Conservation (phyloP, 805 yeast genomes). For the Ascoidea rubescens region DNA sequence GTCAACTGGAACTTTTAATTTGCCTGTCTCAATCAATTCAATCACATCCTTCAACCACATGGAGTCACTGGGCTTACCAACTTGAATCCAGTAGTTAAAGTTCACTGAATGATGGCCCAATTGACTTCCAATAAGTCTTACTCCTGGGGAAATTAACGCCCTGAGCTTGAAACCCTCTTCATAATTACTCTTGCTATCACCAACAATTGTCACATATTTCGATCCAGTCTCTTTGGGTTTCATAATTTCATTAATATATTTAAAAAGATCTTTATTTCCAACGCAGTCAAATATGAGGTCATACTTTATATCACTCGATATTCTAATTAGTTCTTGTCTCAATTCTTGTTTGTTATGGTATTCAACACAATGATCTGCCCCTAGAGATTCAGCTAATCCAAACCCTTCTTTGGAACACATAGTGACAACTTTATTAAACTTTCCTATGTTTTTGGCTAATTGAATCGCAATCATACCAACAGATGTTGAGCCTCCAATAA, state of each 20-base stretch:
- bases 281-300: slow-evolving; percentile 58
- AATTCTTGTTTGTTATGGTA: slow-evolving; percentile 6
- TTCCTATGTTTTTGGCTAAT: slow-evolving; percentile 33
- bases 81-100: slow-evolving; percentile 20
- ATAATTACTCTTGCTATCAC: slow-evolving; percentile 38
- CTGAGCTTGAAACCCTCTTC: slow-evolving; percentile 15
- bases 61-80: slow-evolving; percentile 20
- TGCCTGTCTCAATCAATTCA: slow-evolving; percentile 32
- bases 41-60: slow-evolving; percentile 26
- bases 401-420: slow-evolving; percentile 42
- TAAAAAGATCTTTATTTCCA: slow-evolving; percentile 46
- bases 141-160: slow-evolving; percentile 19
- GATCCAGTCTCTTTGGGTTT: slow-evolving; percentile 22
- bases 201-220: slow-evolving; percentile 44
- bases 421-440: slow-evolving; percentile 33
- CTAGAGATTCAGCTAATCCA: slow-evolving; percentile 10
- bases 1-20: slow-evolving; percentile 38
- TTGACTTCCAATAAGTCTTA: slow-evolving; percentile 20
- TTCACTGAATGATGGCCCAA: slow-evolving; percentile 22
- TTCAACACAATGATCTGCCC: slow-evolving; percentile 16
- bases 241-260: not conserved
- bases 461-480: slow-evolving; percentile 54
- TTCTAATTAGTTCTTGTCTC: not conserved
- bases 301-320: slow-evolving; percentile 21
- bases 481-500: slow-evolving; percentile 70